phyloP scores from a whole-genome alignment of 2,329 filamentous ascomycete genomes.

The Paracorniculantispora psalliotae region DNA sequence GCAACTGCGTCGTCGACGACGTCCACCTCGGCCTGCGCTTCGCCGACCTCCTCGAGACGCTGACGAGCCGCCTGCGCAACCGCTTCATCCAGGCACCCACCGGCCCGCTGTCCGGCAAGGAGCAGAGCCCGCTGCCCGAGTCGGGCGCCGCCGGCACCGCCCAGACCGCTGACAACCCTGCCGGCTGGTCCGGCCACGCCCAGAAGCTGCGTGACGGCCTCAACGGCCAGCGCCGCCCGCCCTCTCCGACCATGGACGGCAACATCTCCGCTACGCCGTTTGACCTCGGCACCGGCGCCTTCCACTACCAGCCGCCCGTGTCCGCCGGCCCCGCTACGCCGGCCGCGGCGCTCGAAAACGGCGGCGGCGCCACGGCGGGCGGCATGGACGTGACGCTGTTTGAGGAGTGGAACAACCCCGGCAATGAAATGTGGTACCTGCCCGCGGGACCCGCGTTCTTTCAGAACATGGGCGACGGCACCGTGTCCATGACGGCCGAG shows the following conservation, averaged over 20 bases:
- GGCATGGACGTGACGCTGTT: slow-evolving; percentile 40
- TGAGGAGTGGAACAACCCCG: slow-evolving; percentile 51
- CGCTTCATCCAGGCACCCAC: slow-evolving; percentile 65
- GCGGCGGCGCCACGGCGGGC: slow-evolving; percentile 14
- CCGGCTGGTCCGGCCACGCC: slow-evolving; percentile 30
- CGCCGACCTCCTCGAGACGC: slow-evolving; percentile 72
- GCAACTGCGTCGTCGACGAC: slow-evolving; percentile 77
- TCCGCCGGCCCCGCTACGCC: slow-evolving; percentile 49
- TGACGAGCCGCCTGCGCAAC: slow-evolving; percentile 68
- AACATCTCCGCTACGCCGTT: slow-evolving; percentile 61
- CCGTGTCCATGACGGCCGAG: slow-evolving; percentile 62
- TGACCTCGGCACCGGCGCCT: slow-evolving; percentile 50
- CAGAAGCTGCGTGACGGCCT: slow-evolving; percentile 37
- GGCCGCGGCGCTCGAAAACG: slow-evolving; percentile 32
- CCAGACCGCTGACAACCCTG: slow-evolving; percentile 15
- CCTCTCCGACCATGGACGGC: slow-evolving; percentile 29
- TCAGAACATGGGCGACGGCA: slow-evolving; percentile 57
- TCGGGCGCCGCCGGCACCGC: slow-evolving; percentile 21
- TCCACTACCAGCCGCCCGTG: slow-evolving; percentile 47
- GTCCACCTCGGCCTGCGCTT: slow-evolving; percentile 82
- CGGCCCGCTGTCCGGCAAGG: slow-evolving; percentile 37
- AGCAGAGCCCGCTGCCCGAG: slow-evolving; percentile 36
- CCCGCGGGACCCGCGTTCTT: slow-evolving; percentile 60
- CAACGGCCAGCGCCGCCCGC: slow-evolving; percentile 32
- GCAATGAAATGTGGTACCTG: slow-evolving; percentile 63